Conservation (phyloP, 371 early-diverging fungal genomes). For the Globomyces sp. region DNA sequence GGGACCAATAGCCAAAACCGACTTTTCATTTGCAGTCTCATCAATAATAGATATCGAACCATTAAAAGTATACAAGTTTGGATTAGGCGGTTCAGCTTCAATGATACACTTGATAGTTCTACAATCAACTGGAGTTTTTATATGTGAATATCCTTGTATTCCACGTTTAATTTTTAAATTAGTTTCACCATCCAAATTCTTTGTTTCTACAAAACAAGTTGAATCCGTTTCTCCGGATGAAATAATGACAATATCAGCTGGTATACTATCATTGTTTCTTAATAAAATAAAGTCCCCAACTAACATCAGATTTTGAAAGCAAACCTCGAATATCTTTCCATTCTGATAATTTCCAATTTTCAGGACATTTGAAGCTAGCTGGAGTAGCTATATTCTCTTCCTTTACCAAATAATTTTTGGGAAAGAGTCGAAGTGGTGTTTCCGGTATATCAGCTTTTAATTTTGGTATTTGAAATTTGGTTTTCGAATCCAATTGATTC, state of each 20-base stretch:
- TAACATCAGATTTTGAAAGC: neutral
- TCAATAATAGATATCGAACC: conserved; percentile 29
- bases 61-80: conserved; percentile 44
- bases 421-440: no score
- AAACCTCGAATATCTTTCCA: conserved; percentile 16
- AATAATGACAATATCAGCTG: conserved; percentile 65
- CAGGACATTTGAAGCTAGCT: neutral
- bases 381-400: neutral
- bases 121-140: conserved; percentile 41
- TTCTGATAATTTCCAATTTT: conserved; percentile 8
- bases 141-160: conserved; percentile 24
- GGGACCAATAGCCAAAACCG: conserved; percentile 30
- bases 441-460: no score
- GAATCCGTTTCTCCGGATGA: conserved; percentile 50
- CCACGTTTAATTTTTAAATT: conserved; percentile 54
- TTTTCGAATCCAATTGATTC: neutral
- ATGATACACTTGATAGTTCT: conserved; percentile 23
- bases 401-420: neutral
- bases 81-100: conserved; percentile 45
- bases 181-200: conserved; percentile 65
- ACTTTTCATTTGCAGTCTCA: neutral
- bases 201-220: conserved; percentile 64
- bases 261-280: conserved; percentile 62
- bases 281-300: conserved; percentile 66
- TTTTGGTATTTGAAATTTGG: neutral